A percentile compares a stretch with the other conserved stretches of the same genome.
phyloP scores from a whole-genome alignment of 2,329 filamentous ascomycete species.

The Sphaerulina populicola region DNA sequence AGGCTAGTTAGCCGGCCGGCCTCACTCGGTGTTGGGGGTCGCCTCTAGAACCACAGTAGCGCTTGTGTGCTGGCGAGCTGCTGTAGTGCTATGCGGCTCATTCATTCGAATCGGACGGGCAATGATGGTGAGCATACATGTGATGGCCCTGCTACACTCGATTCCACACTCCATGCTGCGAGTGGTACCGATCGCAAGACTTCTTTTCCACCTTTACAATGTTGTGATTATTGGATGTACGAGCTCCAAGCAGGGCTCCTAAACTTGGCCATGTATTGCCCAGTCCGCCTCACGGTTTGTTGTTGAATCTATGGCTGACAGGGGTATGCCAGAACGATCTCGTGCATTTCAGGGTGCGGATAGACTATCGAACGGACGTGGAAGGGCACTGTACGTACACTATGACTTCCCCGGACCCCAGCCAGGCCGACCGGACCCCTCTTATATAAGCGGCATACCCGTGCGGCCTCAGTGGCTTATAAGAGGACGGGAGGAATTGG shows the following conservation, averaged over 20 bases:
- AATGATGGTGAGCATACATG: neutral
- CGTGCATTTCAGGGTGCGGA: no score
- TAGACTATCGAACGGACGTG: no score
- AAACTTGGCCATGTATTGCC: neutral
- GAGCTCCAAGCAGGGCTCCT: neutral
- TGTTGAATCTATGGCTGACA: neutral
- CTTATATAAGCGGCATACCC: no score
- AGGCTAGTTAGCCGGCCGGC: neutral
- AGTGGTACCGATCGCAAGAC: neutral
- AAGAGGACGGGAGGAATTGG: no score
- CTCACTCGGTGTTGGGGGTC: neutral
- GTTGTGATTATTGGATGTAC: neutral
- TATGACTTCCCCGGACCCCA: no score
- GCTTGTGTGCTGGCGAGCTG: neutral
- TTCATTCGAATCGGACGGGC: neutral
- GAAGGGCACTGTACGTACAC: no score
- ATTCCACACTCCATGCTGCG: neutral
- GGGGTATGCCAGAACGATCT: slow-evolving; percentile 3
- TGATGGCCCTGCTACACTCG: neutral
- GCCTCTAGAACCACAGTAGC: neutral
- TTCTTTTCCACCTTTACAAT: neutral
- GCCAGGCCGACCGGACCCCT: no score
- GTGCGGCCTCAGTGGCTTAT: no score
- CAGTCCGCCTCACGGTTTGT: slow-evolving; percentile 1
- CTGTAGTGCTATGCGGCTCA: neutral